Evolutionary conservation across 306 rosid genomes (phyloP).

Genomic region (Trichosanthes truncata): DNA sequence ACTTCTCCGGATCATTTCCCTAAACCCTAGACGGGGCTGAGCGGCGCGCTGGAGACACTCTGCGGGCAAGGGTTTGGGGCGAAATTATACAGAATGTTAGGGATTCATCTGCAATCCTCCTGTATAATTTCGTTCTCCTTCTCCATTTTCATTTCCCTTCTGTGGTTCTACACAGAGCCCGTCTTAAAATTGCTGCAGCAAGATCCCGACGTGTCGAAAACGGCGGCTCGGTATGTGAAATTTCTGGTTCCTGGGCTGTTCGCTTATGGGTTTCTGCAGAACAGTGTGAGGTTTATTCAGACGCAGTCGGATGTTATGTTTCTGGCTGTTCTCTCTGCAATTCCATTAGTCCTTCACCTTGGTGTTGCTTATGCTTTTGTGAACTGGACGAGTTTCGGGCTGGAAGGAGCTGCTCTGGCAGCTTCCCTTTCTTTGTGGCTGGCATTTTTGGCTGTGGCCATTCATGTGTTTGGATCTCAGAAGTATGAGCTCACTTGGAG

Average conservation of each 20-base stretch:
- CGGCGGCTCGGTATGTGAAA: conserved; percentile 47
- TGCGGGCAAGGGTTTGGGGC: conserved; percentile 93
- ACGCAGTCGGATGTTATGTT: conserved; percentile 62
- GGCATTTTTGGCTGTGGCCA: conserved; percentile 27
- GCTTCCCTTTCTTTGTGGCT: conserved; percentile 56
- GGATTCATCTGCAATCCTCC: conserved; percentile 71
- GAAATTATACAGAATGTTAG: conserved; percentile 40
- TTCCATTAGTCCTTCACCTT: conserved; percentile 35
- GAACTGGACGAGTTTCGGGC: conserved; percentile 30
- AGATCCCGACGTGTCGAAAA: conserved; percentile 38
- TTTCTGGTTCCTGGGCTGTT: conserved; percentile 56
- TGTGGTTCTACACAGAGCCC: conserved; percentile 53
- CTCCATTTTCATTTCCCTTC: conserved; percentile 34
- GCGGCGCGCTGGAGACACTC: conserved; percentile 80
- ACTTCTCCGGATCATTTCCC: not conserved
- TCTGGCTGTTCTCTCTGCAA: conserved; percentile 32
- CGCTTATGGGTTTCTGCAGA: conserved; percentile 58
- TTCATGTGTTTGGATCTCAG: conserved; percentile 27
- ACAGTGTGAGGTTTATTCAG: conserved; percentile 60
- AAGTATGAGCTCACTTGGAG: conserved; percentile 54
- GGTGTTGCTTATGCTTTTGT: conserved; percentile 48
- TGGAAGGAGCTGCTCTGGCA: conserved; percentile 58
- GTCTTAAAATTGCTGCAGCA: conserved; percentile 54
- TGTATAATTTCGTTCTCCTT: conserved; percentile 49
- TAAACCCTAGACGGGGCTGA: conserved; percentile 43